Conservation (phyloP, 2,329 filamentous ascomycete species). For the Claviceps sp. region DNA sequence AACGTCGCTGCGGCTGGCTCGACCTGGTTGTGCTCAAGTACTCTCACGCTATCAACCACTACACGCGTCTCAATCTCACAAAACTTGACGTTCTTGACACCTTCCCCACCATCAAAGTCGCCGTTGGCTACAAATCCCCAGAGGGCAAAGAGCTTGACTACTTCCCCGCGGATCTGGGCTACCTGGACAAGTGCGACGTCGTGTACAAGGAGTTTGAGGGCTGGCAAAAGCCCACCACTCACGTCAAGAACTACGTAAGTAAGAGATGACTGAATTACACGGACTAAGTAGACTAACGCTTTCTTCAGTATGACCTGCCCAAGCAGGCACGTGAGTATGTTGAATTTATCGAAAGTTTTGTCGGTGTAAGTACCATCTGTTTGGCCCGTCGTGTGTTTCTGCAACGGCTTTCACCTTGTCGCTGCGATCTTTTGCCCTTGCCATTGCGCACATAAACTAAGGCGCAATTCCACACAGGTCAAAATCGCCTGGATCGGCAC, state of each 20-base stretch:
- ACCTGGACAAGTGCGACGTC: constrained; percentile 46
- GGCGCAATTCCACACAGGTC: constrained; percentile 2
- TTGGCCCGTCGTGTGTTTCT: background rate
- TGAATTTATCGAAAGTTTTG: constrained; percentile 34
- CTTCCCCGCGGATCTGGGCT: constrained; percentile 50
- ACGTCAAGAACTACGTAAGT: constrained; percentile 35
- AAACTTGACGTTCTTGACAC: constrained; percentile 19
- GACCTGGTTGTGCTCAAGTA: constrained; percentile 59
- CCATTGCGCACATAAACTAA: too few relatives aligned
- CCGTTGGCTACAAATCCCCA: background rate
- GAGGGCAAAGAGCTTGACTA: constrained; percentile 18
- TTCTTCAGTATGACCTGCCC: constrained; percentile 39
- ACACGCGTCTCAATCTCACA: constrained; percentile 39
- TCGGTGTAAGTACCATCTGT: background rate
- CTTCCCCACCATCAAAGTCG: constrained; percentile 2
- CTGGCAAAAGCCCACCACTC: constrained; percentile 53
- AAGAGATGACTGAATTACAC: background rate
- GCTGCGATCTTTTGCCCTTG: background rate
- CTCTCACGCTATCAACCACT: constrained; percentile 49
- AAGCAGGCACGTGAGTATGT: constrained; percentile 52
- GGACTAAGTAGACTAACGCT: background rate
- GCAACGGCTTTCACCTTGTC: background rate
- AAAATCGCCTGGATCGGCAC: constrained; percentile 47
- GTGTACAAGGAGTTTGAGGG: constrained; percentile 56
- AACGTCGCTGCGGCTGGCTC: constrained; percentile 8